Conservation (phyloP, 148 eudicot genomes). For the Polygonum aviculare region DNA sequence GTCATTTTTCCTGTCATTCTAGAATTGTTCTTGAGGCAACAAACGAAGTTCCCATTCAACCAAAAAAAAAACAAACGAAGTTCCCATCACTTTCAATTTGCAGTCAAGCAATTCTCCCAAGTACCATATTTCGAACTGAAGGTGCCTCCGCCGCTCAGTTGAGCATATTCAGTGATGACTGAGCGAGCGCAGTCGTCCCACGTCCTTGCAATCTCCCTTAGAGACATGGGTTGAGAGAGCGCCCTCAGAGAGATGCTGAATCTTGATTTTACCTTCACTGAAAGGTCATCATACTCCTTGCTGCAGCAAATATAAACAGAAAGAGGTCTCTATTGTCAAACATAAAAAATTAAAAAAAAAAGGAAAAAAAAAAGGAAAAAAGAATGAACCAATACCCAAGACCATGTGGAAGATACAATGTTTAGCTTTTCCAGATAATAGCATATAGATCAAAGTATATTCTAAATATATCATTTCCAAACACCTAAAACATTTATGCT, state of each 20-base stretch:
- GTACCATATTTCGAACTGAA: slow-evolving; percentile 89
- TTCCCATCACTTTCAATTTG: too few relatives aligned
- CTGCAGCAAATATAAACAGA: slow-evolving; percentile 17
- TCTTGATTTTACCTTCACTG: slow-evolving; percentile 68
- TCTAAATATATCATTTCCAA: too few relatives aligned
- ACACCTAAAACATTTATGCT: too few relatives aligned
- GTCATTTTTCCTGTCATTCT: too few relatives aligned
- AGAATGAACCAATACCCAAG: too few relatives aligned
- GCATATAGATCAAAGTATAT: too few relatives aligned
- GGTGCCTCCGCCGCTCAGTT: slow-evolving; percentile 78
- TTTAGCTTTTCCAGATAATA: too few relatives aligned
- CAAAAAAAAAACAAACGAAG: too few relatives aligned
- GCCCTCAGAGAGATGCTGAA: slow-evolving; percentile 72
- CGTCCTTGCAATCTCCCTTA: slow-evolving; percentile 70
- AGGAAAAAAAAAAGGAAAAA: too few relatives aligned
- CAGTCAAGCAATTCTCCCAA: slow-evolving; percentile 77
- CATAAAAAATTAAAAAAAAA: too few relatives aligned
- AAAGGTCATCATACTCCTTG: slow-evolving; percentile 77
- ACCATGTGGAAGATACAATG: neutral
- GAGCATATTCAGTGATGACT: slow-evolving; percentile 72
- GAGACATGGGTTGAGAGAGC: slow-evolving; percentile 82
- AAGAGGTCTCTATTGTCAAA: neutral
- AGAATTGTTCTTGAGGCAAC: too few relatives aligned
- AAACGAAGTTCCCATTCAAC: too few relatives aligned
- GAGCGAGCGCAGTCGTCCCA: slow-evolving; percentile 89